Conservation (phyloP, 2,329 filamentous ascomycete species). For the Rosellinia necatrix region DNA sequence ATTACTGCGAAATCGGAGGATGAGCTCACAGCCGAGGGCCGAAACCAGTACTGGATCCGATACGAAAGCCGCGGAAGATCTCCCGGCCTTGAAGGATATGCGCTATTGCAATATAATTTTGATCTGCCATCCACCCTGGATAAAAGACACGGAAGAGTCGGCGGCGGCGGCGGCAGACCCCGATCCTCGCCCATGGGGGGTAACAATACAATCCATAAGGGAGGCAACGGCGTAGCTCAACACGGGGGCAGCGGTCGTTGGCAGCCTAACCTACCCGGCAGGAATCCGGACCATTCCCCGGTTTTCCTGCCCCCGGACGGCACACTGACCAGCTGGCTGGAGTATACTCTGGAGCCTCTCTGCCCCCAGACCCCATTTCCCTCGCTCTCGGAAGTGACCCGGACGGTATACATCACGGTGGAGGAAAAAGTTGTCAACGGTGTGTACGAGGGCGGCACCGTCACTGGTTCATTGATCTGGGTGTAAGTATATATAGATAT, state of each 20-base stretch:
- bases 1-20: slow-evolving; percentile 55
- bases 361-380: slow-evolving; percentile 43
- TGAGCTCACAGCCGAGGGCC: slow-evolving; percentile 45
- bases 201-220: neutral
- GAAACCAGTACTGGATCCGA: slow-evolving; percentile 51
- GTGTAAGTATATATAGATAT: slow-evolving; percentile 33
- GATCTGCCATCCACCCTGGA: slow-evolving; percentile 17
- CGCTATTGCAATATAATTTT: slow-evolving; percentile 50
- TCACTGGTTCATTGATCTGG: slow-evolving; percentile 44
- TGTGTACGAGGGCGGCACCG: slow-evolving; percentile 34
- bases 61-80: slow-evolving; percentile 57
- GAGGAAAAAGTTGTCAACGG: slow-evolving; percentile 46
- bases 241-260: neutral
- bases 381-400: slow-evolving; percentile 52
- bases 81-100: slow-evolving; percentile 51
- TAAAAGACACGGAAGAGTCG: neutral
- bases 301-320: slow-evolving; percentile 43
- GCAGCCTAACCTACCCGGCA: slow-evolving; percentile 21
- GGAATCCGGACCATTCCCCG: slow-evolving; percentile 38
- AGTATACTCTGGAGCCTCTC: slow-evolving; percentile 52
- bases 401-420: slow-evolving; percentile 53
- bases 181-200: neutral
- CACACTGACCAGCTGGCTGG: slow-evolving; percentile 45
- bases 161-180: neutral
- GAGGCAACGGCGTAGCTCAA: neutral